Evolutionary conservation across 371 early-diverging fungal species (phyloP).

Genomic region (Phascolomyces articulosus): DNA sequence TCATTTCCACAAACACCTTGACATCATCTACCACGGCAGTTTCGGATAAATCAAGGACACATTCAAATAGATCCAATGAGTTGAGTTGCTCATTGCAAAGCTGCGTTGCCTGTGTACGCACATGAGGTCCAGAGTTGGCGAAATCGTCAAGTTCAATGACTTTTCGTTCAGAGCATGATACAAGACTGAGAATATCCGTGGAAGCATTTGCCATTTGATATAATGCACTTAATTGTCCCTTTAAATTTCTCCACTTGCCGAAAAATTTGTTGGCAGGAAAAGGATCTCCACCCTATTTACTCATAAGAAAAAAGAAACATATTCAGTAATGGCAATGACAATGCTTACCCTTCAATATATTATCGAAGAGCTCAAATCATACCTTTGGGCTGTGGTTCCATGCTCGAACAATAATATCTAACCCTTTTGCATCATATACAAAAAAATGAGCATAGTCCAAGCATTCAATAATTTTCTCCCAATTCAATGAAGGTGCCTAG

Average conservation of each 20-base stretch:
- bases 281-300: conserved; percentile 19
- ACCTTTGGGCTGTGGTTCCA: conserved; percentile 69
- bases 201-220: conserved; percentile 67
- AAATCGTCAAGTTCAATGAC: conserved; percentile 62
- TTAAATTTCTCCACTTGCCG: conserved; percentile 76
- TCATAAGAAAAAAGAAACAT: not conserved
- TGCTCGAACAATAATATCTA: conserved; percentile 68
- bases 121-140: conserved; percentile 46
- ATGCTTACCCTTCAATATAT: too few relatives aligned
- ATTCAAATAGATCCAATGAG: conserved; percentile 75
- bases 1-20: conserved; percentile 67
- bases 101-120: conserved; percentile 54
- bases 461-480: conserved; percentile 63
- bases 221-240: conserved; percentile 75
- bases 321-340: not conserved
- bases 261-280: conserved; percentile 79
- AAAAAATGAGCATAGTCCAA: conserved; percentile 77
- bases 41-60: conserved; percentile 67
- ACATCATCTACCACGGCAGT: conserved; percentile 66
- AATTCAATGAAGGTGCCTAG: conserved; percentile 64
- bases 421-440: conserved; percentile 63
- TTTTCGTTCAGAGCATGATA: conserved; percentile 48
- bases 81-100: conserved; percentile 71
- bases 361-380: not conserved
- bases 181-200: conserved; percentile 50